Conservation (phyloP, 2,329 filamentous ascomycete genomes). For the Claviceps capensis region DNA sequence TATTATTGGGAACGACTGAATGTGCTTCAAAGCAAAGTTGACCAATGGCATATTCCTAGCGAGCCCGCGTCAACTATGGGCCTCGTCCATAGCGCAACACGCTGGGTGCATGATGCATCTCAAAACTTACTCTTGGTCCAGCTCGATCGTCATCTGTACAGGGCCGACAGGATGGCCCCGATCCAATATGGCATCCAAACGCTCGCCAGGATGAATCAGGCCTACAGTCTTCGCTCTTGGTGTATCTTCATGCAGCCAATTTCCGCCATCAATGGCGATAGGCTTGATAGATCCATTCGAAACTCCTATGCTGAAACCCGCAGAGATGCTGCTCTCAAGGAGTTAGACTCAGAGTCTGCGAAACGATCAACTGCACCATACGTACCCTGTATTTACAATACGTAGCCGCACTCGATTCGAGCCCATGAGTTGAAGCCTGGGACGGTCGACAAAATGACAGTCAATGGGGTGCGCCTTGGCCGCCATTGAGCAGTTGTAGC, state of each 20-base stretch:
- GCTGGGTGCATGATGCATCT: too few relatives aligned
- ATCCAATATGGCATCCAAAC: slow-evolving; percentile 9
- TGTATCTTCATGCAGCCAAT: slow-evolving; percentile 4
- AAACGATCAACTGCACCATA: neutral
- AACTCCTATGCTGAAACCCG: slow-evolving; percentile 4
- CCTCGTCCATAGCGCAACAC: neutral
- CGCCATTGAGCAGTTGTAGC: slow-evolving; percentile 11
- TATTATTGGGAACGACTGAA: slow-evolving; percentile 9
- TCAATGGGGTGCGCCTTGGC: slow-evolving; percentile 7
- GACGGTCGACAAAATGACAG: slow-evolving; percentile 5
- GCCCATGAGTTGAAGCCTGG: slow-evolving; percentile 5
- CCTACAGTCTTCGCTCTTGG: slow-evolving; percentile 8
- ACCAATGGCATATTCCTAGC: slow-evolving; percentile 11
- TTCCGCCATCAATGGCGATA: slow-evolving; percentile 11
- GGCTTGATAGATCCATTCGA: slow-evolving; percentile 6
- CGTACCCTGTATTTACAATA: slow-evolving; percentile 9
- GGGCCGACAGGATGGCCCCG: neutral
- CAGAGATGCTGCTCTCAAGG: neutral
- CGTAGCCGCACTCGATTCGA: slow-evolving; percentile 7
- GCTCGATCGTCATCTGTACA: slow-evolving; percentile 3
- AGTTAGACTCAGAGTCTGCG: neutral
- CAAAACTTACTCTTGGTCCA: slow-evolving; percentile 8
- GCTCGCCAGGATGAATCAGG: slow-evolving; percentile 11
- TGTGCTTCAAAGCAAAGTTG: slow-evolving; percentile 10
- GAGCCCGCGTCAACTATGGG: neutral